Evolutionary conservation across 805 yeast species (phyloP).

Genomic region (Barnettozyma siamensis): DNA sequence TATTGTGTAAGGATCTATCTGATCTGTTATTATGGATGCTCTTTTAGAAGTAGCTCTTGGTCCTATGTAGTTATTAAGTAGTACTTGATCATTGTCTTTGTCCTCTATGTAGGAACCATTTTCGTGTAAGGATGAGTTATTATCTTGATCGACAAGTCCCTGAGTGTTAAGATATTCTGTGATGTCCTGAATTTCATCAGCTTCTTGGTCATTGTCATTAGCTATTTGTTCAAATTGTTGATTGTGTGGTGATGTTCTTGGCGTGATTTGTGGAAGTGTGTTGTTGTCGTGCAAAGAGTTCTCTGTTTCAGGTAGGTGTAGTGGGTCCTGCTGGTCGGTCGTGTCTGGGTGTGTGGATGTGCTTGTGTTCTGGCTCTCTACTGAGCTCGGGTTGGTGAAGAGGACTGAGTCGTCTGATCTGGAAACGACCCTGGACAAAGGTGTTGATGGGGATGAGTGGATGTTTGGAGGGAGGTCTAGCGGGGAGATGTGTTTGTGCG

Average conservation of each 20-base stretch:
- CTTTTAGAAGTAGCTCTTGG: conserved; percentile 17
- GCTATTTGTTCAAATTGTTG: no score
- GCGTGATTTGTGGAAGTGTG: background rate
- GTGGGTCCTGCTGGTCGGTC: background rate
- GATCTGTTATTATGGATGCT: conserved; percentile 2
- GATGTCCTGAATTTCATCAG: background rate
- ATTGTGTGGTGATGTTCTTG: background rate
- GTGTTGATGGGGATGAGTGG: conserved; percentile 14
- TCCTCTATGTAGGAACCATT: conserved; percentile 33
- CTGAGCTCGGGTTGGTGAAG: conserved; percentile 24
- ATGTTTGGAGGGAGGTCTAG: no score
- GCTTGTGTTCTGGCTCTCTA: conserved; percentile 21
- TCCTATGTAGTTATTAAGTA: conserved; percentile 28
- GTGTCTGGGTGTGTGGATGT: conserved; percentile 7
- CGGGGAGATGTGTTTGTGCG: no score
- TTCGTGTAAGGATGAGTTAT: conserved; percentile 11
- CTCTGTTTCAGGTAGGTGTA: background rate
- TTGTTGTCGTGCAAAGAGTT: background rate
- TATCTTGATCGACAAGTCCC: background rate
- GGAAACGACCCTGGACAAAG: conserved; percentile 19
- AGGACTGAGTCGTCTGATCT: conserved; percentile 23
- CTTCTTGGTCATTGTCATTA: background rate
- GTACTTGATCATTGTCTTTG: conserved; percentile 26
- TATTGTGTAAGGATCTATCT: background rate
- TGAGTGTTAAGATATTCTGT: conserved; percentile 4